These are phyloP conservation scores for Blastobotrys apis DNA, from an alignment of 1,139 yeast species.

Conservation along the genomic window DNA sequence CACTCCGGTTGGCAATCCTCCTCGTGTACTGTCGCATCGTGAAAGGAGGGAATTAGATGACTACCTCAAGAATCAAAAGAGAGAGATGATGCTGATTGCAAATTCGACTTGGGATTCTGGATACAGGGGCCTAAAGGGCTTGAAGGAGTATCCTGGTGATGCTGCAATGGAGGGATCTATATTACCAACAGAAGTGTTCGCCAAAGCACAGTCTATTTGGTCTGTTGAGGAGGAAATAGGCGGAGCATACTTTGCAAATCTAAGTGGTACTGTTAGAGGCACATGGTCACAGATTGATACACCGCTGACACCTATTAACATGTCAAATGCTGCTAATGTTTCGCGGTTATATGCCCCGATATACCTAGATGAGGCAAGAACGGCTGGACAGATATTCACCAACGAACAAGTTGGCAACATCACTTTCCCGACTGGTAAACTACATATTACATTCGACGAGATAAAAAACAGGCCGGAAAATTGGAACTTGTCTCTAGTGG, in stretches of 20 bases:
- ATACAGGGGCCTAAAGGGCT: constrained; percentile 73
- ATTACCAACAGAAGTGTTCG: constrained; percentile 56
- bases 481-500: constrained; percentile 24
- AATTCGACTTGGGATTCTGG: constrained; percentile 48
- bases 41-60: constrained; percentile 29
- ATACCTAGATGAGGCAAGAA: constrained; percentile 2
- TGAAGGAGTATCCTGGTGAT: constrained; percentile 24
- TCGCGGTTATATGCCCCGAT: not conserved
- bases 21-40: constrained; percentile 29
- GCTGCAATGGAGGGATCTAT: constrained; percentile 47
- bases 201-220: constrained; percentile 50
- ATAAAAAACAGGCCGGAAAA: constrained; percentile 8
- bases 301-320: constrained; percentile 21
- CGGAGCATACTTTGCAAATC: constrained; percentile 22
- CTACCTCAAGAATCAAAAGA: constrained; percentile 36
- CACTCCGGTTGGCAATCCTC: constrained; percentile 30
- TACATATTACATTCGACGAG: constrained; percentile 22
- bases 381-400: constrained; percentile 2
- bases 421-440: constrained; percentile 20
- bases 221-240: constrained; percentile 31
- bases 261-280: constrained; percentile 26
- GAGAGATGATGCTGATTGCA: constrained; percentile 37
- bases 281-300: constrained; percentile 21
- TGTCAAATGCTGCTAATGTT: constrained; percentile 18
- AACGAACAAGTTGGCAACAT: constrained; percentile 22